Evolutionary conservation across 306 rosid species (phyloP).

Genomic region (Cicer judaicum): DNA sequence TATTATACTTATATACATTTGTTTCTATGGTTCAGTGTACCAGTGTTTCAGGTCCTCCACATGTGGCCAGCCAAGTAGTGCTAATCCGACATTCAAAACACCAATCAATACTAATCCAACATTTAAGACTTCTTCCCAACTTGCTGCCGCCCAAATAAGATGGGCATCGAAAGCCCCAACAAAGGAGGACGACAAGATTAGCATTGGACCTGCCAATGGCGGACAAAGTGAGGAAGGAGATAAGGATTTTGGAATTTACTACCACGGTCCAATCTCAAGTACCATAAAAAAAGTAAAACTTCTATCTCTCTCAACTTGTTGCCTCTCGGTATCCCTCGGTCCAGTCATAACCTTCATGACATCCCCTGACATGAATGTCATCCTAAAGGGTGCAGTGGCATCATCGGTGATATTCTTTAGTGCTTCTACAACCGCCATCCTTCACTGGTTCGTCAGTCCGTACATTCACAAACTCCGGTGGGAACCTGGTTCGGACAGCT

Average conservation of each 20-base stretch:
- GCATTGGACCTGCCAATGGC: conserved; percentile 79
- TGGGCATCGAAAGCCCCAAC: conserved; percentile 69
- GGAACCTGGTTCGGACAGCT: conserved; percentile 88
- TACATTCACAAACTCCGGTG: conserved; percentile 82
- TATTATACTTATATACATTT: not conserved
- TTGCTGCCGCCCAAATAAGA: conserved; percentile 58
- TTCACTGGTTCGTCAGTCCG: conserved; percentile 91
- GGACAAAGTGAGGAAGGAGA: conserved; percentile 56
- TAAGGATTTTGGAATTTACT: conserved; percentile 65
- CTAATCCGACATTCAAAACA: conserved; percentile 42
- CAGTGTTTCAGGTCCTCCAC: conserved; percentile 52
- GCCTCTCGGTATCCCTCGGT: conserved; percentile 87
- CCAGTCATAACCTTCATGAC: conserved; percentile 97
- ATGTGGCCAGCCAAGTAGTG: conserved; percentile 35
- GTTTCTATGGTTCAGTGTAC: conserved; percentile 58
- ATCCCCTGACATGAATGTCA: conserved; percentile 87
- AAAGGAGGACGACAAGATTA: conserved; percentile 74
- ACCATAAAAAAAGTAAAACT: conserved; percentile 91
- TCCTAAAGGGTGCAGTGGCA: conserved; percentile 91
- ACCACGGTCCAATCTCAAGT: conserved; percentile 81
- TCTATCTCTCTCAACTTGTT: conserved; percentile 91
- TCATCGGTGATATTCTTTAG: conserved; percentile 77
- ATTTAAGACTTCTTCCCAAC: conserved; percentile 26
- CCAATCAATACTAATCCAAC: conserved; percentile 11
- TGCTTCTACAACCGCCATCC: conserved; percentile 72